phyloP scores from a whole-genome alignment of 169 alveolate species.

The Eimeria praecox region DNA sequence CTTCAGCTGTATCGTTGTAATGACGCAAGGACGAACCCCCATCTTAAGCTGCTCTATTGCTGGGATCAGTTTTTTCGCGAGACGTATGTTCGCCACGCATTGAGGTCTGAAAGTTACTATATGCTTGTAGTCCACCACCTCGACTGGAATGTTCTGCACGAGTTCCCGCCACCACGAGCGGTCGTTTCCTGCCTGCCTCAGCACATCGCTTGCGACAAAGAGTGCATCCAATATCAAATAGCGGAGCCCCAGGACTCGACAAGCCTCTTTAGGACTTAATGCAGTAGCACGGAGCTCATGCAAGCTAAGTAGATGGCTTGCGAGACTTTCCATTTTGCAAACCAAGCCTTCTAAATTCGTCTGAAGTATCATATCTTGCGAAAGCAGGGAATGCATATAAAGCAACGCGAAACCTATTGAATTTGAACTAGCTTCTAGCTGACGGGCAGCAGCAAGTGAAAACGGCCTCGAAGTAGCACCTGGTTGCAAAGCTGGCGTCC shows the following conservation, averaged over 20 bases:
- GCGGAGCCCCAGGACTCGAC: not conserved
- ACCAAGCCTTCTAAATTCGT: not conserved
- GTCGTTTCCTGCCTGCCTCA: not conserved
- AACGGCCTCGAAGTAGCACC: not conserved
- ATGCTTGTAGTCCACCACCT: not conserved
- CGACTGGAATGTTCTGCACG: not conserved
- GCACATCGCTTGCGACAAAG: not conserved
- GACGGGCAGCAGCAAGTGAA: not conserved
- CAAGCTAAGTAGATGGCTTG: not conserved
- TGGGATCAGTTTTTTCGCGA: not conserved
- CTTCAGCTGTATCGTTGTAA: not conserved
- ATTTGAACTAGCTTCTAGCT: no score
- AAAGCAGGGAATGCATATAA: not conserved
- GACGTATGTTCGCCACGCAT: not conserved
- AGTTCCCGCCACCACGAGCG: not conserved
- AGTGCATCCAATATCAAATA: conserved; percentile 2
- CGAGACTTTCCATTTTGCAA: not conserved
- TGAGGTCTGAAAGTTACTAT: not conserved
- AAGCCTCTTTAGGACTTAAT: not conserved
- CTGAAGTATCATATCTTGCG: not conserved
- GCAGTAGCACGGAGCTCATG: not conserved
- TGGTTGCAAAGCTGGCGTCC: not conserved
- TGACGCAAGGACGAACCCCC: not conserved
- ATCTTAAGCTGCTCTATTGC: not conserved
- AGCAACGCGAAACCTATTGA: not conserved